Evolutionary conservation across 2,329 filamentous ascomycete genomes (phyloP).

Genomic region (Elsinoe ampelina): DNA sequence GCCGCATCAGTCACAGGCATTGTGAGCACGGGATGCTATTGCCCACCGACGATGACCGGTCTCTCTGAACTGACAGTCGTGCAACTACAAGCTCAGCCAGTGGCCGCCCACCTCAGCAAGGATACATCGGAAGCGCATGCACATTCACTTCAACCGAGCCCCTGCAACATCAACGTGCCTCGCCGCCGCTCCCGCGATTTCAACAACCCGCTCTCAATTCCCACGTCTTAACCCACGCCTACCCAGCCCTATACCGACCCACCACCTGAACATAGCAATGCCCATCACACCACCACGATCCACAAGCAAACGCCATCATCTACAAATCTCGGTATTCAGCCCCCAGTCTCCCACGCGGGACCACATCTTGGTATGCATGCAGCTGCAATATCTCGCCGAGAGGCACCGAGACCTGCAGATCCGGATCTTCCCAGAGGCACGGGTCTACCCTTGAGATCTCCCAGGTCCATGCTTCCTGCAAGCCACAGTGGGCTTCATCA

Average conservation of each 20-base stretch:
- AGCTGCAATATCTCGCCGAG: not conserved
- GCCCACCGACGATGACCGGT: too few species aligned
- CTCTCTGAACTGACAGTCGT: not conserved
- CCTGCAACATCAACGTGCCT: not conserved
- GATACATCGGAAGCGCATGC: not conserved
- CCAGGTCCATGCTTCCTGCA: constrained; percentile 10
- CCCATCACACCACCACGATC: too few species aligned
- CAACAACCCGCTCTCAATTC: too few species aligned
- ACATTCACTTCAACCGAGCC: not conserved
- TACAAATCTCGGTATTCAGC: too few species aligned
- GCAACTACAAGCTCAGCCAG: not conserved
- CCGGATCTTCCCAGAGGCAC: not conserved
- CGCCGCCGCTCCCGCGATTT: not conserved
- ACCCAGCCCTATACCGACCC: not conserved
- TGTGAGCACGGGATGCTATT: too few species aligned
- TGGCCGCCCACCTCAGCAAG: not conserved
- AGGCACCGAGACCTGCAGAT: not conserved
- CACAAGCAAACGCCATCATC: too few species aligned
- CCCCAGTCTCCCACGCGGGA: too few species aligned
- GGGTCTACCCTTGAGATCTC: not conserved
- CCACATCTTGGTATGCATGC: not conserved
- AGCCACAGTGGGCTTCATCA: not conserved
- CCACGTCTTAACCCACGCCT: not conserved
- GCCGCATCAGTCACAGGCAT: too few species aligned
- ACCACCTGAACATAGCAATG: not conserved